phyloP scores from a whole-genome alignment of 306 rosid genomes.

The Acacia melanoxylon region DNA sequence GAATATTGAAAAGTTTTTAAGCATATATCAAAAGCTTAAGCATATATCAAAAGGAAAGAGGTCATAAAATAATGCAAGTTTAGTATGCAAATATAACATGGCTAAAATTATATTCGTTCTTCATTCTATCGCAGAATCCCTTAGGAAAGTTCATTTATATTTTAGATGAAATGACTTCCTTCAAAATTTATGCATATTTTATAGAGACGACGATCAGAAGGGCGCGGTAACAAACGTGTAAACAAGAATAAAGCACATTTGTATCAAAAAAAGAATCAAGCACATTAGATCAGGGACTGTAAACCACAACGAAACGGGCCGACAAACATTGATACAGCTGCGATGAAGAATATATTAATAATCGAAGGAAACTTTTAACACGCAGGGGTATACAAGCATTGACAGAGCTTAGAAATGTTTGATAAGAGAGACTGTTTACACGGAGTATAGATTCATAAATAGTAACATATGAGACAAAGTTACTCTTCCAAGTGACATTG shows the following conservation, averaged over 20 bases:
- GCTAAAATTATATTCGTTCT: not conserved
- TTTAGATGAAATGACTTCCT: not conserved
- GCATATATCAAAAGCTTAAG: no score
- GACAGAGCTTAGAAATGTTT: not conserved
- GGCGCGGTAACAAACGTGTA: not conserved
- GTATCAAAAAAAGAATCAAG: not conserved
- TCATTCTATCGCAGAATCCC: not conserved
- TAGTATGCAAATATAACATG: not conserved
- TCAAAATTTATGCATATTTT: not conserved
- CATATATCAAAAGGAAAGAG: not conserved
- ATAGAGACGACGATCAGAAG: not conserved
- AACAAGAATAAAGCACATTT: not conserved
- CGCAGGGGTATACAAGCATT: not conserved
- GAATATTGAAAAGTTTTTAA: no score
- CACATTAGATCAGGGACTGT: not conserved
- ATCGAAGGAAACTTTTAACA: not conserved
- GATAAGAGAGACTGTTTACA: not conserved
- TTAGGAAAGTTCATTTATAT: not conserved
- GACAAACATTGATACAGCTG: not conserved
- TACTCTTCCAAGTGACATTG: conserved; percentile 18
- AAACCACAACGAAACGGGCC: not conserved
- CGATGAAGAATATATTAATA: not conserved
- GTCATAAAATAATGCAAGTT: not conserved
- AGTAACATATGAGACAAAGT: conserved; percentile 27
- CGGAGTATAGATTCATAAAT: not conserved